Evolutionary conservation across 257 asterid genomes (phyloP).

Genomic region (Nicotiana benthamiana): DNA sequence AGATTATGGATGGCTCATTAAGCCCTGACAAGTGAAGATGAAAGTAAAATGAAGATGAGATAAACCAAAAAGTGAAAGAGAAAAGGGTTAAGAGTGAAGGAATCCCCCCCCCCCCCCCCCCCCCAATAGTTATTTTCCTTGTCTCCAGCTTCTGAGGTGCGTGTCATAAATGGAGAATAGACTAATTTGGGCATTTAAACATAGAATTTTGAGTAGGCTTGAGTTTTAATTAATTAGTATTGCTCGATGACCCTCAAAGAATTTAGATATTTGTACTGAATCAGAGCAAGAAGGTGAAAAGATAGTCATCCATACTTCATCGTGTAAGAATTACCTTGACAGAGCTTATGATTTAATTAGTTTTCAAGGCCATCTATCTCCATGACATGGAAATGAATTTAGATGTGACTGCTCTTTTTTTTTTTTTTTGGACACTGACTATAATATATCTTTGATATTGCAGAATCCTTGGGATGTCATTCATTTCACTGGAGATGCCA

Average conservation of each 20-base stretch:
- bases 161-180: neutral
- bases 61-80: neutral
- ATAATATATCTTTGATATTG: constrained; percentile 7
- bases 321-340: neutral
- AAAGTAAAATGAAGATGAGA: neutral
- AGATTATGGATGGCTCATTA: neutral
- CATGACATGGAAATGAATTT: neutral
- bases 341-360: neutral
- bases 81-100: neutral
- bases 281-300: neutral
- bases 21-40: neutral
- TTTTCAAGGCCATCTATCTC: neutral
- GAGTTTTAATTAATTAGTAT: neutral
- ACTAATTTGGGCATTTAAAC: neutral
- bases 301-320: neutral
- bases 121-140: neutral
- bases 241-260: neutral
- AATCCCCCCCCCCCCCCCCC: no score
- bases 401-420: neutral
- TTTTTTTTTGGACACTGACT: neutral
- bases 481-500: constrained; percentile 65
- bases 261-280: neutral
- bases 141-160: neutral
- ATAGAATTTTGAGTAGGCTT: neutral
- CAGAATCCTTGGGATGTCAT: constrained; percentile 99